Evolutionary conservation across 2,329 filamentous ascomycete species (phyloP), one percentile per base, ranked within the genome.

Genomic region (Nigrospora oryzae): DNA sequence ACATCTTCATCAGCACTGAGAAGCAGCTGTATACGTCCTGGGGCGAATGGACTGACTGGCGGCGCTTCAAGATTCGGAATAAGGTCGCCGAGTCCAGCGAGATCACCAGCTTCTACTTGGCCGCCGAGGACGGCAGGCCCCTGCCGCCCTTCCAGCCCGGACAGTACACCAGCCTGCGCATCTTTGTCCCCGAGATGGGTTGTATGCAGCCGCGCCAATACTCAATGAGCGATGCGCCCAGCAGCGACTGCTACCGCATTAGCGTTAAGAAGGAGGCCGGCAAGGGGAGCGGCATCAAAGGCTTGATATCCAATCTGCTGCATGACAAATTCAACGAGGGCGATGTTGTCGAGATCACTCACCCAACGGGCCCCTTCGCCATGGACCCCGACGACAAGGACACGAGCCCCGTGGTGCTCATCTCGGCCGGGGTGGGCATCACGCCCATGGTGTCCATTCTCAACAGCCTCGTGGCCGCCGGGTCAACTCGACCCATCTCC

Each of bases 161-260:
- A 33, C 84, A 89, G 63, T 90, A 89, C 57, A 73, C 89, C 56
- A 83, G 79, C 36, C 62, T 89, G 43, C 77, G 77, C 51, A 61
- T 84, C 1, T 67, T 73, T 38, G 73, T 89, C 1, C 77, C 81
- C 1, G 68, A 73, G 40, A 70, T 84, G 17, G 75, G 76, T n/a
- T 71, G 83, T 52, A 65, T 73, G 46, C 87, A 91, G 63, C 79
- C 80, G 46, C 69, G 86, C 45, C 86, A 91, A 67, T 91, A 89
- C 68, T 86, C 81, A 39, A 69, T 91, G 45, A 84, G 79, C 56
- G 80, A 86, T 53, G 70, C 66, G 3, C 69, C 71, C 4, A 51
- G 52, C 19, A 53, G 71, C 8, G 67, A 68, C 14, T 75, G 80
- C 62, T 87, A 87, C 64, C 77, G 86, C 44, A 81, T 91, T 65